phyloP scores from a whole-genome alignment of 2,329 filamentous ascomycete genomes.

The Colletotrichum incanum region DNA sequence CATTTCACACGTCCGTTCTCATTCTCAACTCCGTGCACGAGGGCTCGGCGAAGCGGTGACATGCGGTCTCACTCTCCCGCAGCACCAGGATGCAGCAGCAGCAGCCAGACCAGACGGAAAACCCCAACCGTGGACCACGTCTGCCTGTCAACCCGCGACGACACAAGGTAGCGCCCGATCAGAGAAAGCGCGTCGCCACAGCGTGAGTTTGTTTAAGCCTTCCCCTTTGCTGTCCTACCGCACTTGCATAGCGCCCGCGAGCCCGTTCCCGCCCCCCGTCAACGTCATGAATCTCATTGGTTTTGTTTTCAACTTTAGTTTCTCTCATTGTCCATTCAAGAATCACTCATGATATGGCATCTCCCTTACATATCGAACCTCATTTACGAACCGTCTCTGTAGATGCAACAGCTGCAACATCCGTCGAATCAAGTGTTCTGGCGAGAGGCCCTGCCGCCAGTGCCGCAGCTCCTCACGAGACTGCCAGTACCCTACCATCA shows the following conservation, averaged over 20 bases:
- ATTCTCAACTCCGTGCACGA: conserved; percentile 1
- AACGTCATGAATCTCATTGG: neutral
- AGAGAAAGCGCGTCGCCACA: conserved; percentile 65
- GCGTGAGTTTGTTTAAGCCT: conserved; percentile 58
- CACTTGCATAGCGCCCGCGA: neutral
- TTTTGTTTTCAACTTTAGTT: neutral
- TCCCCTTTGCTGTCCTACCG: neutral
- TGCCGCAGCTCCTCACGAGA: conserved; percentile 61
- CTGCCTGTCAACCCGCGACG: conserved; percentile 67
- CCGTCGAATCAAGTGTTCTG: conserved; percentile 67
- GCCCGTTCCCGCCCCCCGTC: neutral
- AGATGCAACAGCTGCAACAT: conserved; percentile 70
- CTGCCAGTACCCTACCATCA: conserved; percentile 62
- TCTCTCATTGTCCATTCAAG: neutral
- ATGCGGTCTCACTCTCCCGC: conserved; percentile 39
- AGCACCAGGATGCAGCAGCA: conserved; percentile 42
- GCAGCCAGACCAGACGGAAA: conserved; percentile 35
- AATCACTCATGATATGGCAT: neutral
- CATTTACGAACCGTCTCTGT: conserved; percentile 16
- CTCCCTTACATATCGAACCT: neutral
- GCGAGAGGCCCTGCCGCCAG: conserved; percentile 63
- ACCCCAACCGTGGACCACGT: conserved; percentile 50
- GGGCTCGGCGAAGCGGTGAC: conserved; percentile 34
- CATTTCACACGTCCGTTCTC: neutral
- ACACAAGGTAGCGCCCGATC: conserved; percentile 62